These are phyloP conservation scores for Pseudonitzschia multiseries DNA, from an alignment of 108 stramenopile genomes.

Conservation along the genomic window DNA sequence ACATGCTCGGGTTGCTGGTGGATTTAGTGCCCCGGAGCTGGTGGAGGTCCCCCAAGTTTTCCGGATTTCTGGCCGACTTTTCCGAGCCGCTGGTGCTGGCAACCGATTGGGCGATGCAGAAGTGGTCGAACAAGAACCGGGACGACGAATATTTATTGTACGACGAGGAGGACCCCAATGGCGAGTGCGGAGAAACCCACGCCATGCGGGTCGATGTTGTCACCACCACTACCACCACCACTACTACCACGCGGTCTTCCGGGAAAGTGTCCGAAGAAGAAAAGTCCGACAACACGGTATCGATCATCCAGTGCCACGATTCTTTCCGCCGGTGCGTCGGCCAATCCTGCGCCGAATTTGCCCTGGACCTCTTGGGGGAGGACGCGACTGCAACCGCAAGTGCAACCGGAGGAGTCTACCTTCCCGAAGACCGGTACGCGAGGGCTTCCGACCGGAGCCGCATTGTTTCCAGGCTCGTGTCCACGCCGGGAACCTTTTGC, in stretches of 20 bases:
- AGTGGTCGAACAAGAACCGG: background rate
- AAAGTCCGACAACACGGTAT: conserved; percentile 16
- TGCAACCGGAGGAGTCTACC: conserved; percentile 37
- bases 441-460: conserved; percentile 31
- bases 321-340: conserved; percentile 65
- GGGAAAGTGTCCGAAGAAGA: too few species aligned
- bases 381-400: background rate
- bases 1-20: conserved; percentile 55
- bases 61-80: conserved; percentile 61
- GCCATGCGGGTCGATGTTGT: conserved; percentile 70
- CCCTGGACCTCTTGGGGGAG: conserved; percentile 42
- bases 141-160: background rate
- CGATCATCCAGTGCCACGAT: conserved; percentile 57
- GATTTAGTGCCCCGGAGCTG: conserved; percentile 46
- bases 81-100: conserved; percentile 52
- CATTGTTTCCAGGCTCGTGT: conserved; percentile 42
- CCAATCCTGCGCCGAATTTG: conserved; percentile 65
- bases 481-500: conserved; percentile 60
- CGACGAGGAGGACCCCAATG: background rate
- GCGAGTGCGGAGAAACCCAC: conserved; percentile 53
- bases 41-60: conserved; percentile 52
- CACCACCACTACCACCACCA: background rate
- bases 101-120: conserved; percentile 39
- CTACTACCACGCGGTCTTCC: background rate
- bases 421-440: conserved; percentile 54